Evolutionary conservation across 2,329 filamentous ascomycete genomes (phyloP), one percentile per base, ranked within the genome.

Genomic region (Cladosporium sp.): DNA sequence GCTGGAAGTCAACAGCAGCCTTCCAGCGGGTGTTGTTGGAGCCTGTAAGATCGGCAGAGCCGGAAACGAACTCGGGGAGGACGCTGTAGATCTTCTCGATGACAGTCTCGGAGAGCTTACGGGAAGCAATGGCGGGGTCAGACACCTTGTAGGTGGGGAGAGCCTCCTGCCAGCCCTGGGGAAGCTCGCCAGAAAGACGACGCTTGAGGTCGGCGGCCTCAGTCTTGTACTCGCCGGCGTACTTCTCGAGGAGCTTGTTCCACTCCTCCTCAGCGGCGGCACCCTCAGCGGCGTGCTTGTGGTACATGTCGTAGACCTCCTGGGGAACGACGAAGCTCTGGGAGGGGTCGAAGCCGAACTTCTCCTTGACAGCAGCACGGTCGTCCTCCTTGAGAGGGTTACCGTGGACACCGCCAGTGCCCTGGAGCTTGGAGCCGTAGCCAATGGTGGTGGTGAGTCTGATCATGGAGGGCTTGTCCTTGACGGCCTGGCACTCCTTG

Each of bases 11-110:
- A 67, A 93, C 86, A 59, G 94, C 93, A 58, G 86, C 84, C 89
- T 97, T 99, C 92, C 92, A 97, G 75, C 92, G 88, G 68, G 94
- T 99, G 82, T 97, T 88, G 86, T 99, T 99, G 75, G 94, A 97
- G 74, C 91, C 91, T 75, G 94, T 99, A 83, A 99, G 78, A 84
- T 99, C 94, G 69, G 94, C 94, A 65, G 94, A 99, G 70, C 94
- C 94, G 75, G 93, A 96, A 62, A 99, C 78, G 60, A 99, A 87
- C 79, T 97, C 94, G 66, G 94, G 94, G 58, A 99, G 74, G 66
- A 81, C 85, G 54, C 83, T 78, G 82, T 96, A 86, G 71, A 99
- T 88, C 78, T 92, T 93, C 81, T 88, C 83, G 66, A 99, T 86
- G 60, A 97, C 92, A 61, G 84, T 88, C 85, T 99, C 93, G 65